Evolutionary conservation across 495 filamentous ascomycete species (phyloP).

Genomic region (Corynascus novoguineensis): DNA sequence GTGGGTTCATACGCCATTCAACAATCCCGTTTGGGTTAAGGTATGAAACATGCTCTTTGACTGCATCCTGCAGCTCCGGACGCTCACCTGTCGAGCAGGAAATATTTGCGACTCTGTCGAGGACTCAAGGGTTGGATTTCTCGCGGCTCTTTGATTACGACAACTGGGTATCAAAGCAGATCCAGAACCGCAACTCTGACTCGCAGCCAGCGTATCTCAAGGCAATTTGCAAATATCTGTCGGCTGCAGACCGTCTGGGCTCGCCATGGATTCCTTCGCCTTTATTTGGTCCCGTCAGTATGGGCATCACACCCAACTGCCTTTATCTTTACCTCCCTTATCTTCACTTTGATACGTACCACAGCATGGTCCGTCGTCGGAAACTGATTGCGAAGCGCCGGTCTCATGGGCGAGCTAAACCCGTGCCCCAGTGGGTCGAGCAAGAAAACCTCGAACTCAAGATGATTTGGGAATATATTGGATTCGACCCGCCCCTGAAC

Average conservation of each 20-base stretch:
- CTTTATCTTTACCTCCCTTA: constrained; percentile 47
- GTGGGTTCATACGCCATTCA: constrained; percentile 65
- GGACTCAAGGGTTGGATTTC: constrained; percentile 32
- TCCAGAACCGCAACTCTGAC: constrained; percentile 42
- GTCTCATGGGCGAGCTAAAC: constrained; percentile 52
- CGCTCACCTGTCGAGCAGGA: constrained; percentile 27
- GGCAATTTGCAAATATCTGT: constrained; percentile 41
- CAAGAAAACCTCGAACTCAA: constrained; percentile 52
- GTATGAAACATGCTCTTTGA: constrained; percentile 28
- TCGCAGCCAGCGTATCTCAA: constrained; percentile 44
- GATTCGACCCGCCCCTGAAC: constrained; percentile 60
- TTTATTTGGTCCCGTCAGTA: constrained; percentile 22
- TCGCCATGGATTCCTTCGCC: constrained; percentile 31
- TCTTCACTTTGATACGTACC: constrained; percentile 64
- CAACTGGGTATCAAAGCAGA: constrained; percentile 43
- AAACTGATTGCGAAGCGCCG: constrained; percentile 52
- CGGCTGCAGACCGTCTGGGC: constrained; percentile 31
- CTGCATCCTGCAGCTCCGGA: constrained; percentile 16
- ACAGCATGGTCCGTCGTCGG: constrained; percentile 53
- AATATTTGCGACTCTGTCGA: constrained; percentile 36
- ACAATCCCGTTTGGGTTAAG: constrained; percentile 61
- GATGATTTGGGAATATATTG: constrained; percentile 60
- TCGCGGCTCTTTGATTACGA: constrained; percentile 46
- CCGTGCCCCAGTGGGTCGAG: constrained; percentile 49
- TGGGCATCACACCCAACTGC: constrained; percentile 37